A percentile compares a stretch with the other conserved stretches of the same genome.
Conservation (phyloP, 164 flowering plant species). For the Nymphaea colorata region DNA sequence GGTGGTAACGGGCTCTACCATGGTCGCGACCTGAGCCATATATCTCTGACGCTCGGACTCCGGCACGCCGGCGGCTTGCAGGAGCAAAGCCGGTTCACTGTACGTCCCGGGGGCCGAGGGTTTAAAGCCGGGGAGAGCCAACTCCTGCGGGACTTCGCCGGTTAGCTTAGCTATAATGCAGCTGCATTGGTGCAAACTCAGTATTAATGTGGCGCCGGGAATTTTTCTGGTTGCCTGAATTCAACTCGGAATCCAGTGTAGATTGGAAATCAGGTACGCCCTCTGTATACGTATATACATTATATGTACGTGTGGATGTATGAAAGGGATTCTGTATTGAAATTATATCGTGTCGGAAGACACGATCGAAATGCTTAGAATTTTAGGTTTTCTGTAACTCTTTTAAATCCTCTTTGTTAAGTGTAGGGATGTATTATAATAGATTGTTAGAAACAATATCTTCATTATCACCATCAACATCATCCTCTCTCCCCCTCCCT, state of each 20-base stretch:
- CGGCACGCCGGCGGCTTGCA: conserved; percentile 70
- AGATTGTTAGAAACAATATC: not conserved
- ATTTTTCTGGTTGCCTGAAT: not conserved
- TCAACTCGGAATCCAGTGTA: not conserved
- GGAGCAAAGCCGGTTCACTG: conserved; percentile 40
- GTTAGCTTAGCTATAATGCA: not conserved
- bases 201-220: not conserved
- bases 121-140: not conserved
- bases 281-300: not conserved
- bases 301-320: not conserved
- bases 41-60: conserved; percentile 76
- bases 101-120: not conserved
- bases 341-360: not conserved
- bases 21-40: conserved; percentile 28
- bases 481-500: conserved; percentile 1
- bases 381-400: not conserved
- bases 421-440: not conserved
- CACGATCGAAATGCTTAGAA: not conserved
- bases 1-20: not conserved
- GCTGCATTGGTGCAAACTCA: not conserved
- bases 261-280: not conserved
- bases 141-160: not conserved
- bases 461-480: not conserved
- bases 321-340: not conserved
- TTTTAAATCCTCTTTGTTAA: not conserved